Evolutionary conservation across 345 rosid genomes (phyloP), one percentile per base, ranked within the genome.

Genomic region (Euphorbia peplus): DNA sequence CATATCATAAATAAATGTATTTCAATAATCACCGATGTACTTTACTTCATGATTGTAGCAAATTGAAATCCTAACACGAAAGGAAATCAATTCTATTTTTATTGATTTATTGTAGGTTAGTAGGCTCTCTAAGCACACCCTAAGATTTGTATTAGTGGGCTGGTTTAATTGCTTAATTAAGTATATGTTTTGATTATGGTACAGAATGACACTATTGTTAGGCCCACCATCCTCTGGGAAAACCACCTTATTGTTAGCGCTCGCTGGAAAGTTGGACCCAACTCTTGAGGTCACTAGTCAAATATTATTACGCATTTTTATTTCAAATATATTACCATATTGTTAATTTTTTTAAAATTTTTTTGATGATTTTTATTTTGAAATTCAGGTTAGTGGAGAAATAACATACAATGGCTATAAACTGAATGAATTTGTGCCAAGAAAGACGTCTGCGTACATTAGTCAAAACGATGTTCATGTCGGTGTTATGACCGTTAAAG

Each of bases 171-270:
- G 54, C 22, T 18, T 50, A 50, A 50, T 18, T n/a, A n/a, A 47
- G 19, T 47, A 7, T 24, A 3, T 8, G 13, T 65, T 51, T 10
- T 48, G 0, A 6, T 58, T 22, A 22, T 42, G 25, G 50, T 19
- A 18, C 54, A 91, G 97, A 75, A 87, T 90, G 96, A 65, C 96
- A 5, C 85, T 92, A 2, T 75, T 92, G 53, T 66, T 90, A 25
- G 98, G 98, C 0, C 98, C 98, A 7, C 98, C 98, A 16, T 88
- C 98, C 26, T 90, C 98, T 0, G 98, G 98, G 8, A 92, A 92
- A 80, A 90, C 96, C 13, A 90, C 92, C 19, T 83, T 92, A 68
- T 72, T 92, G 63, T 65, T 92, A 24, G 96, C 98, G 56, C 64
- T 92, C 25, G 95, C 98, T 0, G 96, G 90, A 9, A 92, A 87